A percentile compares a stretch with the other conserved stretches of the same genome.
Evolutionary conservation across 192 early-diverging fungal species (phyloP).

Genomic region (Entrophospora sp.): DNA sequence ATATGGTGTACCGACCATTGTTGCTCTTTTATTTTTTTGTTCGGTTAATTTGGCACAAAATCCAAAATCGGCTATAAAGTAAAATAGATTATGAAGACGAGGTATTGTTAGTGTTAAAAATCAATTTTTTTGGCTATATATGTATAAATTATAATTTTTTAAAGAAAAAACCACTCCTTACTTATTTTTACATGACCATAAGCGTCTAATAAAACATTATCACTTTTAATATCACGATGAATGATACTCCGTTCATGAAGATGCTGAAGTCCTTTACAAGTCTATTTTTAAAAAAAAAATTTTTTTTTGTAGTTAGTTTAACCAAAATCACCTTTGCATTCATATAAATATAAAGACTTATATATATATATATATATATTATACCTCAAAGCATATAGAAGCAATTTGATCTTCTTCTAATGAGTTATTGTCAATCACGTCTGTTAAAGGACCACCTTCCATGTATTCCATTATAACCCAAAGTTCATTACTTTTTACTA

Average conservation of each 20-base stretch:
- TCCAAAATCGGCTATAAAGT: constrained; percentile 77
- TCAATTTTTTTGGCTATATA: constrained; percentile 48
- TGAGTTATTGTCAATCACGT: constrained; percentile 91
- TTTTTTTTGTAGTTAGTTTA: no score
- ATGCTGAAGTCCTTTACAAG: constrained; percentile 67
- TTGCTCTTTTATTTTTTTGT: constrained; percentile 70
- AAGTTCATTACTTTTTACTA: constrained; percentile 73
- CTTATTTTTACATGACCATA: constrained; percentile 78
- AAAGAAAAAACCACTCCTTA: constrained; percentile 35
- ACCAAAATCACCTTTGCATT: no score
- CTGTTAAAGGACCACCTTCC: constrained; percentile 96
- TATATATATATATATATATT: no score
- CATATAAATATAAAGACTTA: no score
- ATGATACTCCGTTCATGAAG: constrained; percentile 76
- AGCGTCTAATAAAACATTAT: constrained; percentile 83
- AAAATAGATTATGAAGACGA: background rate
- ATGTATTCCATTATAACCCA: constrained; percentile 99
- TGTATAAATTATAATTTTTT: background rate
- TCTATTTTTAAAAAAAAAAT: no score
- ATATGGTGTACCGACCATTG: constrained; percentile 87
- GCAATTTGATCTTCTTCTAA: constrained; percentile 94
- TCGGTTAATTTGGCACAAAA: constrained; percentile 87
- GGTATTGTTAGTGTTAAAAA: no score
- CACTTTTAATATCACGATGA: constrained; percentile 88
- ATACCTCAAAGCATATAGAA: constrained; percentile 84